phyloP scores from a whole-genome alignment of 2,329 filamentous ascomycete species.

The Cytospora piceae region DNA sequence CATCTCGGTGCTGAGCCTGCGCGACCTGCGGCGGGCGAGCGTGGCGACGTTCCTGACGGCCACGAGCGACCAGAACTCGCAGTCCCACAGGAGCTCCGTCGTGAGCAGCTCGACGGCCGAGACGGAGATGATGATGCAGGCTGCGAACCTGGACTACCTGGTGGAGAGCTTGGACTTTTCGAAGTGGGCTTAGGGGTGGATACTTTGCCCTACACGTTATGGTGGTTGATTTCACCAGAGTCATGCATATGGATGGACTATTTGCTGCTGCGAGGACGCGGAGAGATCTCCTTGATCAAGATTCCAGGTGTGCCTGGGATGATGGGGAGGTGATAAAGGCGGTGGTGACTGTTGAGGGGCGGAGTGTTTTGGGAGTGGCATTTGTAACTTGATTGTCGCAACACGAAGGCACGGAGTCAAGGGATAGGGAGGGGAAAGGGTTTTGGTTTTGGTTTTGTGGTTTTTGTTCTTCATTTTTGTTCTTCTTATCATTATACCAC shows the following conservation, averaged over 20 bases:
- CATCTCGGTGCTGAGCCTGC: conserved; percentile 49
- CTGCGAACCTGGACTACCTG: conserved; percentile 42
- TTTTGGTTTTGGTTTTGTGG: too few species aligned
- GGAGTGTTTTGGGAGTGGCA: background rate
- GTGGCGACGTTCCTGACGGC: conserved; percentile 67
- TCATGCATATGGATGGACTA: background rate
- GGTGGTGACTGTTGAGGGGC: background rate
- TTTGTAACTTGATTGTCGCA: conserved; percentile 5
- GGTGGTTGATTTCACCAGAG: too few species aligned
- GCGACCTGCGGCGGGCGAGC: conserved; percentile 59
- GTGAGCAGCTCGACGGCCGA: conserved; percentile 58
- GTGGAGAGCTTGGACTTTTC: conserved; percentile 56
- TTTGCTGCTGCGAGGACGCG: background rate
- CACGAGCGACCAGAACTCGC: conserved; percentile 57
- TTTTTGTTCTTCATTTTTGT: conserved; percentile 25
- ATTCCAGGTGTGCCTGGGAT: conserved; percentile 5
- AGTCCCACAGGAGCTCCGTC: conserved; percentile 59
- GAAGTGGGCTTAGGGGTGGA: conserved; percentile 46
- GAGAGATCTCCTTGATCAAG: too few species aligned
- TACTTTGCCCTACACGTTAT: too few species aligned
- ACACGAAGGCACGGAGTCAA: conserved; percentile 32
- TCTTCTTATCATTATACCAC: conserved; percentile 40
- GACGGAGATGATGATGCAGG: conserved; percentile 51
- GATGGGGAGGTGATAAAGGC: background rate
- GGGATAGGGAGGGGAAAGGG: background rate